Base-by-base conservation (phyloP, 2,329 filamentous ascomycete species). In the Zymoseptoria crescenta region DNA sequence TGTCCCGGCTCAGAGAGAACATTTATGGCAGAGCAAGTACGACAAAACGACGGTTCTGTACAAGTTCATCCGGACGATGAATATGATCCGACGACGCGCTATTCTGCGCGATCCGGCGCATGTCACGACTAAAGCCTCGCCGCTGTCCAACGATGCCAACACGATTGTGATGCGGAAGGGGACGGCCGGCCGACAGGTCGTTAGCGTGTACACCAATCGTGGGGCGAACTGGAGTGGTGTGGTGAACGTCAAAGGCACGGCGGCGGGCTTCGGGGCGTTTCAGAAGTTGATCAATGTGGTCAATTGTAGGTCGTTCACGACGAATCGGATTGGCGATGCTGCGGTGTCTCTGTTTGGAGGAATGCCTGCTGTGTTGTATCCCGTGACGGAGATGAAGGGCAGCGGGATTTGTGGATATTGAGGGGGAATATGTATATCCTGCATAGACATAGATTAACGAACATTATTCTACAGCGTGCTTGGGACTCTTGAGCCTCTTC, bases 11-110 rank as follows among this genome's bases (percentile, higher is more conserved):
- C 75, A 75, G 54, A 68, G 74, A 50, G 74, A 75, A 63, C 71
- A 73, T 4, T 63, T 72, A 7, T 76, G 74, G 74, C 58, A 67
- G 8, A 64, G 66, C 1, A 62, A 62, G 2, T 79, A 77, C 66
- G 68, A 75, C 54, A 73, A 70, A n/a, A 60, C 64, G 9, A 60
- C 72, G 1, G 68, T 70, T 10, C 70, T 80, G 3, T 79, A 55
- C 60, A 74, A 27, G 27, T 82, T 71, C 66, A 57, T 70, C 45
- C 61, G 67, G 9, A 72, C 67, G 8, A 65, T 82, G n/a, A 84
- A 84, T 67, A 70, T 74, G 49, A 74, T 84, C 56, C 80, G 82
- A 30, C 73, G 67, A 67, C 70, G 74, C 56, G 74, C 75, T 6
- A 76, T 78, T 50, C 63, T 65, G 52, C 67, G 72, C 7, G 72